Conservation (phyloP, 768 basidiomycete genomes). For the Boletus rubescentipes region DNA sequence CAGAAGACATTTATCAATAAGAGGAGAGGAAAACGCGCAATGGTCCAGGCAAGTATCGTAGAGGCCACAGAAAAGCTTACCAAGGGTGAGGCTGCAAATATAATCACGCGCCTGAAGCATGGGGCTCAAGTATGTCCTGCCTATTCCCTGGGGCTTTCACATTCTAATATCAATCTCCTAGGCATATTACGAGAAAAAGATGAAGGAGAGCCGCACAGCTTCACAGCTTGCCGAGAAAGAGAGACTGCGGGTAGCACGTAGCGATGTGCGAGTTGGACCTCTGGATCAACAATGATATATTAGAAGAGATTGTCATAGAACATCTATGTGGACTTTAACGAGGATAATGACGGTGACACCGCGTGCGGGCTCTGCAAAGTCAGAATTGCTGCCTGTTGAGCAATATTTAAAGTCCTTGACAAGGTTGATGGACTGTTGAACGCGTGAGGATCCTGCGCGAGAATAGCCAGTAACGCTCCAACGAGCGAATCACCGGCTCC, state of each 20-base stretch:
- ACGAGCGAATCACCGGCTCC: constrained; percentile 93
- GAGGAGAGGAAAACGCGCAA: constrained; percentile 41
- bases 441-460: constrained; percentile 44
- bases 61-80: constrained; percentile 46
- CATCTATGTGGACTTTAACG: constrained; percentile 9
- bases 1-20: constrained; percentile 60
- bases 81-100: constrained; percentile 77
- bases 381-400: constrained; percentile 65
- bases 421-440: constrained; percentile 49
- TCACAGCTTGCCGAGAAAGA: constrained; percentile 46
- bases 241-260: constrained; percentile 46
- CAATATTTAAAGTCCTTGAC: constrained; percentile 45
- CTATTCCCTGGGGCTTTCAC: neutral
- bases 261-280: constrained; percentile 63
- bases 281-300: constrained; percentile 24
- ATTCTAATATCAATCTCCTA: constrained; percentile 23
- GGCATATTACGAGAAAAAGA: constrained; percentile 57
- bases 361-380: constrained; percentile 58
- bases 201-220: constrained; percentile 40
- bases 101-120: constrained; percentile 75
- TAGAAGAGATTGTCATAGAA: neutral
- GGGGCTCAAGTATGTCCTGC: constrained; percentile 59
- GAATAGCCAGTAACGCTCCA: constrained; percentile 72
- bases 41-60: constrained; percentile 18
- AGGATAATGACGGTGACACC: constrained; percentile 63